A percentile compares a stretch with the other conserved stretches of the same genome.
phyloP scores from a whole-genome alignment of 371 early-diverging fungal genomes.

The Haplosporangium sp. region DNA sequence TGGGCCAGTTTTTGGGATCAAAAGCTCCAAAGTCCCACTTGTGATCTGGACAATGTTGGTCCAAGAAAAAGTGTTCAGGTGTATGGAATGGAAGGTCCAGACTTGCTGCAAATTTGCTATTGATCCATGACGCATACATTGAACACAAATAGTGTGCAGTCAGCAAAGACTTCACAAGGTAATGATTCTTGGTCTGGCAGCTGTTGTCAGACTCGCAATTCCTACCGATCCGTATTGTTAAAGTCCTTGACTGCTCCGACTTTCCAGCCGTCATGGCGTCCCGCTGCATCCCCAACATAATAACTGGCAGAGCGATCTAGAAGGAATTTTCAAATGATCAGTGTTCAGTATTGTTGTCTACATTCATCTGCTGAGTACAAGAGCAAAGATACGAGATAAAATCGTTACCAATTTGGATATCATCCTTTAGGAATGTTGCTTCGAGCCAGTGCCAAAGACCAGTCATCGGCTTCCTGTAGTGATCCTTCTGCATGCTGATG shows the following conservation, averaged over 20 bases:
- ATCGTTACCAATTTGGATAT: constrained; percentile 57
- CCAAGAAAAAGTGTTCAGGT: constrained; percentile 86
- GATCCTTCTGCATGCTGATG: constrained; percentile 74
- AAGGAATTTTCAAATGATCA: not conserved
- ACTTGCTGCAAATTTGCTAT: constrained; percentile 85
- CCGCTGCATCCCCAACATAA: constrained; percentile 95
- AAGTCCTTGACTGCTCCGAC: constrained; percentile 73
- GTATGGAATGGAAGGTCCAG: constrained; percentile 78
- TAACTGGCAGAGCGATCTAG: constrained; percentile 68
- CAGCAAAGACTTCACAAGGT: too few relatives aligned
- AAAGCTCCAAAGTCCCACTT: constrained; percentile 66
- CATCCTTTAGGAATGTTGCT: constrained; percentile 57
- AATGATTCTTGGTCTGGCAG: too few relatives aligned
- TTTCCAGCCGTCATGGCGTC: constrained; percentile 77
- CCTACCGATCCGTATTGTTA: constrained; percentile 78
- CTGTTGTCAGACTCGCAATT: too few relatives aligned
- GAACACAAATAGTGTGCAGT: too few relatives aligned
- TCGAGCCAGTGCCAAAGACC: constrained; percentile 86
- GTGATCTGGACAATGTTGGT: constrained; percentile 58
- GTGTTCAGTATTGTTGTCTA: not conserved
- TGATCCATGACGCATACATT: constrained; percentile 6
- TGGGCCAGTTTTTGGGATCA: constrained; percentile 61
- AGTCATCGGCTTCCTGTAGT: constrained; percentile 85
- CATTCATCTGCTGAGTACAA: not conserved
- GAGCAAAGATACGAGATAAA: not conserved